phyloP scores from a whole-genome alignment of 192 early-diverging fungal species.

The Chytriomyces confervae region DNA sequence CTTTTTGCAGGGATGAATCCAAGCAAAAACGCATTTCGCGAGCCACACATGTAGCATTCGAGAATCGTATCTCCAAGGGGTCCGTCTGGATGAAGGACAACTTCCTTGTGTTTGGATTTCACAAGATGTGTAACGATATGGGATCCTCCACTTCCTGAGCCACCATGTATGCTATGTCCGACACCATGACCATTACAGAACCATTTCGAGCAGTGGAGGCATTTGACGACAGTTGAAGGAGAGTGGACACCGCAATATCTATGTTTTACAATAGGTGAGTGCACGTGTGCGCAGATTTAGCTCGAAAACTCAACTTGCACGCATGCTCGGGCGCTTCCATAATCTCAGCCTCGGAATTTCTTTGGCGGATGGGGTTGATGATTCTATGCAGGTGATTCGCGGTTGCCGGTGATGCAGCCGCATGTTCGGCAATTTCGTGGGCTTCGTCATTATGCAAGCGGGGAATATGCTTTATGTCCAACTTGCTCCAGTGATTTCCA shows the following conservation, averaged over 20 bases:
- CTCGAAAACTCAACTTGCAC: conserved; percentile 56
- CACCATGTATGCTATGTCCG: conserved; percentile 56
- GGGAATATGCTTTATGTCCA: conserved; percentile 7
- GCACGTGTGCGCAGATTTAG: background rate
- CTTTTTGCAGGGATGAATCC: conserved; percentile 99
- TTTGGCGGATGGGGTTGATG: conserved; percentile 7
- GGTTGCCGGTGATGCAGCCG: background rate
- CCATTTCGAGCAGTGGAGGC: conserved; percentile 91
- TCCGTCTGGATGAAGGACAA: conserved; percentile 88
- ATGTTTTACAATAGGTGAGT: background rate
- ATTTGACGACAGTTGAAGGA: conserved; percentile 86
- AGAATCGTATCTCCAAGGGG: conserved; percentile 92
- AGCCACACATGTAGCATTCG: conserved; percentile 98
- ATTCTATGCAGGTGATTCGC: background rate
- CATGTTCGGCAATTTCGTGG: background rate
- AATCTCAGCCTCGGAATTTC: conserved; percentile 21
- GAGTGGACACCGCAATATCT: conserved; percentile 95
- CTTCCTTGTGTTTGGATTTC: conserved; percentile 92
- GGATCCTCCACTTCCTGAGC: conserved; percentile 73
- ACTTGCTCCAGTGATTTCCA: conserved; percentile 9
- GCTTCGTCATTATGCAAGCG: background rate
- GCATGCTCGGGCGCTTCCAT: conserved; percentile 80
- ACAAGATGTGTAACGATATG: conserved; percentile 97
- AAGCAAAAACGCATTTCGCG: conserved; percentile 91
- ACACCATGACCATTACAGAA: conserved; percentile 88